Evolutionary conservation across 495 filamentous ascomycete genomes (phyloP).

Genomic region (Tuber aestivum): DNA sequence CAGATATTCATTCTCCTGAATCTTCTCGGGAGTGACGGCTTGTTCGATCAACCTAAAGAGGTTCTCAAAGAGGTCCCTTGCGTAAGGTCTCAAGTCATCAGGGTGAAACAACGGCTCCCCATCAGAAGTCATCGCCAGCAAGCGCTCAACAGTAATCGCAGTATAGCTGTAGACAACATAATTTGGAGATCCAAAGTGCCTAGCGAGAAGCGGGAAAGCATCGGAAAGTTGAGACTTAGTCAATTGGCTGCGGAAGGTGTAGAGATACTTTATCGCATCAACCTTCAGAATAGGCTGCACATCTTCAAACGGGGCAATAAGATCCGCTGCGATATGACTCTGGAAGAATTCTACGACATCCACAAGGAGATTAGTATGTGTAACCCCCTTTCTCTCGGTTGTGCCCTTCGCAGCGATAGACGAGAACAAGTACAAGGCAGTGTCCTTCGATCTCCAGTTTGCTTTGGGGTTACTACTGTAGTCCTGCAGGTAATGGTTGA

Average conservation of each 20-base stretch:
- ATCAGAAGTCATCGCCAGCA: conserved; percentile 70
- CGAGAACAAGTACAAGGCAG: conserved; percentile 88
- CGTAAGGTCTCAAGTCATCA: conserved; percentile 64
- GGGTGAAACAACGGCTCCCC: conserved; percentile 69
- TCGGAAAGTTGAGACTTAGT: conserved; percentile 80
- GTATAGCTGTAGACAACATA: conserved; percentile 98
- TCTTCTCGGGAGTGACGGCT: conserved; percentile 73
- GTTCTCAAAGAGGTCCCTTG: conserved; percentile 80
- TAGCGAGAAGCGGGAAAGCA: conserved; percentile 81
- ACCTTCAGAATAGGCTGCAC: conserved; percentile 85
- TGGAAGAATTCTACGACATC: conserved; percentile 91
- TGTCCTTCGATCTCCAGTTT: conserved; percentile 96
- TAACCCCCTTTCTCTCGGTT: conserved; percentile 79
- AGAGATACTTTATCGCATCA: conserved; percentile 94
- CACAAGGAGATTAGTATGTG: conserved; percentile 73
- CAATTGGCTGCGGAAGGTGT: conserved; percentile 84
- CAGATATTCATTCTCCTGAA: conserved; percentile 97
- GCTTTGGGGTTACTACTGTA: conserved; percentile 62
- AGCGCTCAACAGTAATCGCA: conserved; percentile 85
- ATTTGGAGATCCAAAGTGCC: conserved; percentile 76
- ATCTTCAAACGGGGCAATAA: conserved; percentile 56
- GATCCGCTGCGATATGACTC: conserved; percentile 75
- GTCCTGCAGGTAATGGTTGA: conserved; percentile 64
- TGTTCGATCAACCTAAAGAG: conserved; percentile 86
- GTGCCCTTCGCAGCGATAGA: conserved; percentile 87